These are phyloP conservation scores for Candida caryicola DNA, from an alignment of 805 yeast species.

Conservation along the genomic window DNA sequence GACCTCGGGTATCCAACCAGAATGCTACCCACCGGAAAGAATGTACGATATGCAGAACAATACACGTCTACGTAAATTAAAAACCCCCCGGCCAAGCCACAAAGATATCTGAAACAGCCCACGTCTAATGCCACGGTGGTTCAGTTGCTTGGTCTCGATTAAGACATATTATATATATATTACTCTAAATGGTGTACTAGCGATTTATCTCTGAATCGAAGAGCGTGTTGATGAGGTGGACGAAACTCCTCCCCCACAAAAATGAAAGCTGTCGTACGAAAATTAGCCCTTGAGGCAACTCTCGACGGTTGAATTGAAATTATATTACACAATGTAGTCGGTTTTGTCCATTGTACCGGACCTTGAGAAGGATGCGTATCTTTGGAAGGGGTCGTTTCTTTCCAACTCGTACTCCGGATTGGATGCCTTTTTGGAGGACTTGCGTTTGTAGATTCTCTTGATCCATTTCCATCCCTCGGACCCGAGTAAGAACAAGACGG, in stretches of 20 bases:
- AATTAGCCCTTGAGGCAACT: background rate
- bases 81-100: too few relatives aligned
- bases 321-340: slow-evolving; percentile 3
- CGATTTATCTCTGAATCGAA: too few relatives aligned
- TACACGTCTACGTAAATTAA: too few relatives aligned
- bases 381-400: slow-evolving; percentile 59
- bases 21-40: too few relatives aligned
- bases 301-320: background rate
- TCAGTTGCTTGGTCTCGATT: too few relatives aligned
- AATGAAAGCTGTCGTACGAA: background rate
- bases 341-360: slow-evolving; percentile 40
- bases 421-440: slow-evolving; percentile 29
- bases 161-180: background rate
- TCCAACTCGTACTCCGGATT: slow-evolving; percentile 67
- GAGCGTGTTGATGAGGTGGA: too few relatives aligned
- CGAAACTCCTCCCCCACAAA: background rate
- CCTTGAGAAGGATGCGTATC: slow-evolving; percentile 58
- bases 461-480: slow-evolving; percentile 65
- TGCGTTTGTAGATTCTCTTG: slow-evolving; percentile 57
- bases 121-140: too few relatives aligned
- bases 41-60: too few relatives aligned
- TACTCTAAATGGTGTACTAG: background rate
- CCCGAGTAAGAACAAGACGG: slow-evolving; percentile 54
- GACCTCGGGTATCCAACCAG: too few relatives aligned
- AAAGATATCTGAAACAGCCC: too few relatives aligned